Evolutionary conservation across 306 rosid species (phyloP), one percentile per base, ranked within the genome.

Genomic region (Prunus kanzakura): DNA sequence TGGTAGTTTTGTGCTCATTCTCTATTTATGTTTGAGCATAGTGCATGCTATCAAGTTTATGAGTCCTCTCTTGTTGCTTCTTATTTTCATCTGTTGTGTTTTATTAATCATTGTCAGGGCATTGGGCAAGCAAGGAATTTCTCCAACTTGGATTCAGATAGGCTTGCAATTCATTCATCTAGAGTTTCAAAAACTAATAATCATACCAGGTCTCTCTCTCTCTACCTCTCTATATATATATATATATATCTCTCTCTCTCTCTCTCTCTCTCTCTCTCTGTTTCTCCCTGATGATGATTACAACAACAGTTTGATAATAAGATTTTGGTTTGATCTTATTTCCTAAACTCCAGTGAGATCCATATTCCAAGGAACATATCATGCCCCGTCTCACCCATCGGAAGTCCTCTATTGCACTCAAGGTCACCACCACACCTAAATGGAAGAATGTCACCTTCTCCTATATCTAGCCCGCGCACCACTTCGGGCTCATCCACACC

Each of bases 351-450:
- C 96, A 96, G 97, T 79, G 99, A 96, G 77, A 86, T 86, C 83
- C 93, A 83, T 58, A 87, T 89, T 76, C 89, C 91, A 52, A 84
- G 90, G 86, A 96, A 92, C 76, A 84, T 96, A 77, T 96, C 99
- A 77, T 96, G 99, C 81, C 99, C 97, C 4, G 98, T 96, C 74
- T 96, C 99, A 57, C 99, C 99, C 67, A 87, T 92, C 29, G 99
- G 97, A 86, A 96, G 99, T 89, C 99, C 99, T 80, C 95, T 91
- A 83, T 86, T 90, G 87, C 84, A 86, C 84, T 89, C 99, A 68
- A 91, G 92, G 81, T 96, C 98, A 23, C 96, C 99, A n/a, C 91
- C 91, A 71, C 93, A 87, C 84, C 78, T 88, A 78, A 92, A 87
- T 86, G 98, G 97, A 46, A 85, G 86, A 84, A 83, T 89, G 92